phyloP scores from a whole-genome alignment of 768 basidiomycete species.

The Chiua virens region DNA sequence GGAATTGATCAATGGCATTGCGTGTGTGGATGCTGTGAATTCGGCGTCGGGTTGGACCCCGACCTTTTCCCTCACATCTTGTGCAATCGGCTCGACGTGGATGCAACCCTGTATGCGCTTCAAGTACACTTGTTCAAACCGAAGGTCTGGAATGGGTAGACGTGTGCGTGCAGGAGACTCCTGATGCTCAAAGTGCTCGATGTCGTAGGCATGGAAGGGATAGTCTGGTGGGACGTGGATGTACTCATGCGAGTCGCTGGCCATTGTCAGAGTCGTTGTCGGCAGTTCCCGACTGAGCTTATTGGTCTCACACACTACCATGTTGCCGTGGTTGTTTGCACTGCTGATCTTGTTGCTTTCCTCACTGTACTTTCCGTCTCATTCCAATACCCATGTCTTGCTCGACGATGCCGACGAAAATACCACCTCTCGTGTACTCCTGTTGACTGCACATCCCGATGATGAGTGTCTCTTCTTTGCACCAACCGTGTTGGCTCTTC shows the following conservation, averaged over 20 bases:
- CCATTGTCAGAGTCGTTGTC: slow-evolving; percentile 22
- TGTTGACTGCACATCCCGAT: slow-evolving; percentile 92
- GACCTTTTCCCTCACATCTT: slow-evolving; percentile 30
- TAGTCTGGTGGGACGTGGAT: slow-evolving; percentile 16
- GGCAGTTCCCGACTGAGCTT: slow-evolving; percentile 18
- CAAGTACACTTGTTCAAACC: slow-evolving; percentile 73
- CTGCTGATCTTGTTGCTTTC: slow-evolving; percentile 19
- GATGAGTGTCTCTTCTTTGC: slow-evolving; percentile 95
- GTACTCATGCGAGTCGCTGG: slow-evolving; percentile 22
- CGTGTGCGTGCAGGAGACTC: slow-evolving; percentile 30
- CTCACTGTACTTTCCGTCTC: slow-evolving; percentile 25
- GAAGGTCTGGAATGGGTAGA: slow-evolving; percentile 71
- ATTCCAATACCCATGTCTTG: slow-evolving; percentile 23
- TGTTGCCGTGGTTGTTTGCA: slow-evolving; percentile 18
- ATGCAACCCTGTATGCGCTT: slow-evolving; percentile 57
- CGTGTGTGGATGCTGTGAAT: slow-evolving; percentile 19
- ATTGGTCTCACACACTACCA: neutral
- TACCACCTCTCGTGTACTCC: slow-evolving; percentile 40
- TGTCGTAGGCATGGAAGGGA: slow-evolving; percentile 13
- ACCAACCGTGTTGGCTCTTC: slow-evolving; percentile 70
- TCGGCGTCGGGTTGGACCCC: slow-evolving; percentile 28
- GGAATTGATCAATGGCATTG: slow-evolving; percentile 29
- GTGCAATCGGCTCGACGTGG: slow-evolving; percentile 35
- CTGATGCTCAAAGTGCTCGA: slow-evolving; percentile 12
- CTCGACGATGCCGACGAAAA: slow-evolving; percentile 2